phyloP scores from a whole-genome alignment of 768 basidiomycete genomes.

The Termitomyces sp. region DNA sequence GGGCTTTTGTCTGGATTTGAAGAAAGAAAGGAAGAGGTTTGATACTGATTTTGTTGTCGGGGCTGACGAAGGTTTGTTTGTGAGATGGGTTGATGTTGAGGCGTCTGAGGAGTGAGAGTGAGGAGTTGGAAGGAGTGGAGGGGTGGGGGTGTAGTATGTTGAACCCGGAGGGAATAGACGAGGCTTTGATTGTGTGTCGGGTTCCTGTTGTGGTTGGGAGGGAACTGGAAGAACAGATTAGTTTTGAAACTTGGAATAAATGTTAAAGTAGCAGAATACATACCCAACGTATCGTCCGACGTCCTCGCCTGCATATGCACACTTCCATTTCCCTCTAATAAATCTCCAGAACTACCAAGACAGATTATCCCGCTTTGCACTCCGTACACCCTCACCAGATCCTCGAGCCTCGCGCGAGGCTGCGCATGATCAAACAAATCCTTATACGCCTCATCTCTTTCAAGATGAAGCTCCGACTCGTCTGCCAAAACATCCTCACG shows the following conservation, averaged over 20 bases:
- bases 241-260: no score
- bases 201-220: conserved; percentile 2
- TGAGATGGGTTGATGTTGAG: no score
- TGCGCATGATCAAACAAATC: conserved; percentile 78
- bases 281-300: background rate
- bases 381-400: conserved; percentile 54
- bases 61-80: no score
- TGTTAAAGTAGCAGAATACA: background rate
- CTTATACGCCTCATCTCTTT: conserved; percentile 71
- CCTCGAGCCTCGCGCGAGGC: conserved; percentile 73
- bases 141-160: no score
- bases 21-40: background rate
- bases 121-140: no score
- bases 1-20: background rate
- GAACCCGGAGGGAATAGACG: background rate
- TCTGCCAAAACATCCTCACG: conserved; percentile 77
- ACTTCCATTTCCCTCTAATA: no score
- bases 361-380: conserved; percentile 19
- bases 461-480: conserved; percentile 71
- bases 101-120: no score
- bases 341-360: no score
- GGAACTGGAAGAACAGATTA: background rate
- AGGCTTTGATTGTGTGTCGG: background rate
- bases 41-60: no score
- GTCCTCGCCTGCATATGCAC: no score